phyloP scores from a whole-genome alignment of 371 early-diverging fungal genomes.

The Massospora cicadina region DNA sequence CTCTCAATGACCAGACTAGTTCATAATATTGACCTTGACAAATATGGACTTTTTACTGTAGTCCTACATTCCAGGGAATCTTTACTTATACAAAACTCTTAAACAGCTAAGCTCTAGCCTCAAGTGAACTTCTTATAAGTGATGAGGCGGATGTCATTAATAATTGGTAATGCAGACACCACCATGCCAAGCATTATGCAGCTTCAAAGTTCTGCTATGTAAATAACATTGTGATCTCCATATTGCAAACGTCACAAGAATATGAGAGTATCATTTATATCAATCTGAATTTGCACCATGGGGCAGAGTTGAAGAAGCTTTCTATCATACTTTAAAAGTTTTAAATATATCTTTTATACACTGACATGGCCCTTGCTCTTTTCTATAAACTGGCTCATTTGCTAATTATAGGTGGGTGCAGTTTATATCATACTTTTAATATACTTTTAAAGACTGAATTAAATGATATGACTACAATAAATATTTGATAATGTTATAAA shows the following conservation, averaged over 20 bases:
- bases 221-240: constrained; percentile 94
- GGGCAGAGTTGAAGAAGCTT: constrained; percentile 99
- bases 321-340: constrained; percentile 96
- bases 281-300: constrained; percentile 99
- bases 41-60: not conserved
- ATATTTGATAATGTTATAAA: constrained; percentile 66
- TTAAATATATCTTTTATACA: constrained; percentile 98
- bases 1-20: not conserved
- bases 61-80: not conserved
- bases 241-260: constrained; percentile 79
- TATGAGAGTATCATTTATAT: constrained; percentile 96
- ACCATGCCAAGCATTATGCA: constrained; percentile 92
- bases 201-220: constrained; percentile 92
- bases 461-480: constrained; percentile 79
- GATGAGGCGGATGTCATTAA: constrained; percentile 78
- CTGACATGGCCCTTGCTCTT: constrained; percentile 95
- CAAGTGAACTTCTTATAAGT: constrained; percentile 77
- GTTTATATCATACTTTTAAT: constrained; percentile 79
- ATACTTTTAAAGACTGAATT: constrained; percentile 95
- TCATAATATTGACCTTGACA: not conserved
- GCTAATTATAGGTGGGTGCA: constrained; percentile 60
- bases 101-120: constrained; percentile 25
- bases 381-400: constrained; percentile 95
- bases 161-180: constrained; percentile 98
- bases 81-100: not conserved